Conservation (phyloP, 495 filamentous ascomycete species). For the Aspergillus homomorphus region DNA sequence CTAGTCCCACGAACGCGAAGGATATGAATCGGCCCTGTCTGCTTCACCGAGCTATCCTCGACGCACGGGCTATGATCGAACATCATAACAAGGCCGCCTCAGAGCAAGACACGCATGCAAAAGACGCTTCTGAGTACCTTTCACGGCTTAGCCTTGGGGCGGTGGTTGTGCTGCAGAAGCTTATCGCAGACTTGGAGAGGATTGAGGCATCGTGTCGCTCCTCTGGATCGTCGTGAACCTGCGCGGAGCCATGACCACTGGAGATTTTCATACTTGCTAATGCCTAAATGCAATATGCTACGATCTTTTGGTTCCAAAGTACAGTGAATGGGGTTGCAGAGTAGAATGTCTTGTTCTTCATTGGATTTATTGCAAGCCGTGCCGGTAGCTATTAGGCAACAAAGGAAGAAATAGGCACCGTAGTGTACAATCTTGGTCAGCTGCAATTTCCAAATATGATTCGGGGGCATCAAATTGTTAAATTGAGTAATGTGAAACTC, state of each 20-base stretch:
- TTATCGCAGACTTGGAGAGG: conserved; percentile 23
- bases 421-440: too few species aligned
- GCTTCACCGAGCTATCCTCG: conserved; percentile 35
- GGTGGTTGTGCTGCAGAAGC: conserved; percentile 28
- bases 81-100: conserved; percentile 18
- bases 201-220: conserved; percentile 7
- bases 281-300: background rate
- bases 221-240: background rate
- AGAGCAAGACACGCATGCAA: conserved; percentile 15
- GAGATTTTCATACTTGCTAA: background rate
- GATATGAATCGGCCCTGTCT: conserved; percentile 26
- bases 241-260: background rate
- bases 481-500: too few species aligned
- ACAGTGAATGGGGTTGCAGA: too few species aligned
- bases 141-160: conserved; percentile 37
- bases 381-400: background rate
- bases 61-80: conserved; percentile 32
- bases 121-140: conserved; percentile 20
- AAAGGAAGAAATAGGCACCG: background rate
- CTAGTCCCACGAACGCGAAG: conserved; percentile 12
- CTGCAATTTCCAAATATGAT: too few species aligned
- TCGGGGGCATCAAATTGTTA: too few species aligned
- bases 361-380: background rate
- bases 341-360: background rate
- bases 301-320: too few species aligned